These are phyloP conservation scores for Triglochin maritima DNA, from an alignment of 106 monocot genomes.

Conservation along the genomic window DNA sequence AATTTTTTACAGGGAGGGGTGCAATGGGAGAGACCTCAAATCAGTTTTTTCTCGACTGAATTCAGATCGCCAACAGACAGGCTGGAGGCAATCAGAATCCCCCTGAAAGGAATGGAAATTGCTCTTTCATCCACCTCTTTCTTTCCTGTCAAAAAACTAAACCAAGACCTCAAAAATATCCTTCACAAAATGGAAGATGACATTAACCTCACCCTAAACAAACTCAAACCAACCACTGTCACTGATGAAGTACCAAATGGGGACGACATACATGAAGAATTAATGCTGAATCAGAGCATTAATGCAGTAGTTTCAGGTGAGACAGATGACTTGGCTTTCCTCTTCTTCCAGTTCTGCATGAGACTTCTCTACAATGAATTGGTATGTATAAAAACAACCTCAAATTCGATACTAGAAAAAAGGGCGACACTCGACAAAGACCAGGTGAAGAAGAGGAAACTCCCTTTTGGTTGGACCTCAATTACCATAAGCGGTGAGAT, in stretches of 20 bases:
- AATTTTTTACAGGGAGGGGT: conserved; percentile 19
- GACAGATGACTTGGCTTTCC: conserved; percentile 23
- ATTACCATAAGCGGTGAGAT: conserved; percentile 17
- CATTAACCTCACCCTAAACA: conserved; percentile 16
- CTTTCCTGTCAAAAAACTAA: conserved; percentile 11
- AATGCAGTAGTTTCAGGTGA: background rate
- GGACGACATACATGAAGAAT: conserved; percentile 7
- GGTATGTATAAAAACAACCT: too few species aligned
- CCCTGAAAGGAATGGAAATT: conserved; percentile 52
- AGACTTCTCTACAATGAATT: conserved; percentile 15
- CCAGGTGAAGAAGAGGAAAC: background rate
- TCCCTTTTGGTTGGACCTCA: background rate
- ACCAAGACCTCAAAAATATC: conserved; percentile 14
- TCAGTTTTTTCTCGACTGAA: conserved; percentile 13
- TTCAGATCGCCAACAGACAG: conserved; percentile 2
- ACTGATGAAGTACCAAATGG: background rate
- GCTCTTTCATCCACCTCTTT: conserved; percentile 20
- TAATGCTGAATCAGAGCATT: background rate
- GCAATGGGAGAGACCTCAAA: conserved; percentile 38
- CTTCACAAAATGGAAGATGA: conserved; percentile 22
- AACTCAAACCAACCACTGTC: background rate
- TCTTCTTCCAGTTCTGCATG: conserved; percentile 62
- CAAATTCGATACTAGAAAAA: conserved; percentile 10
- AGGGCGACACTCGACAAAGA: conserved; percentile 14
- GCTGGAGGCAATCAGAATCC: conserved; percentile 24